Evolutionary conservation across 257 asterid genomes (phyloP), one percentile per base, ranked within the genome.

Genomic region (Capsicum rhomboideum): DNA sequence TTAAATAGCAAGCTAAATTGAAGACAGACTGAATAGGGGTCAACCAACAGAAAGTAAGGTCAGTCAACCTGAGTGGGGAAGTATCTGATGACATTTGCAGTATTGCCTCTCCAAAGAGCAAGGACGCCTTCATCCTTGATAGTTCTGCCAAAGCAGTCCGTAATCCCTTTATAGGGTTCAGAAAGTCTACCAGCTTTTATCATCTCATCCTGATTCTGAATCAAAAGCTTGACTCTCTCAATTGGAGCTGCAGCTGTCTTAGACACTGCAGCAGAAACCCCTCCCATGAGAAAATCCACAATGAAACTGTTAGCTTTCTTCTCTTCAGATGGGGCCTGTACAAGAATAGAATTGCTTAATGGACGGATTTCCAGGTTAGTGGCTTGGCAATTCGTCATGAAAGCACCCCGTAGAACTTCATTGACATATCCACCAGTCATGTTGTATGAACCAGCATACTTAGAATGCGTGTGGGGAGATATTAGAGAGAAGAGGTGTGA

Each of bases 211-310:
- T 93, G 95, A 89, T 93, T 93, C 83, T 93, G 95, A 87, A 93
- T 87, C 89, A 93, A 82, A 44, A 93, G 96, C 87, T 93, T 93
- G n/a, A 93, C 93, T 84, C 97, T 88, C 91, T 93, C 96, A 61
- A 93, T 93, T 3, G 97, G 97, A 68, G 97, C 97, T 82, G 96
- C 96, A 68, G 93, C 93, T 34, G 91, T 88, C 86, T 92, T 92
- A 52, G 96, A 92, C 68, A 93, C 95, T 44, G 96, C 95, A 50
- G 94, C 97, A 84, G 96, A 90, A 84, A 93, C 96, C 82, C 96
- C 97, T 88, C 97, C 97, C 97, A 91, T 92, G 85, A 93, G 95
- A 86, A 93, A 93, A 89, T 93, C 96, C 86, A 89, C 88, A 84
- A 91, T 23, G 83, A 93, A 93, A 61, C 88, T 80, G 23, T 86